Conservation (phyloP, 1,284 basidiomycete species). For the Volvariella volvacea region DNA sequence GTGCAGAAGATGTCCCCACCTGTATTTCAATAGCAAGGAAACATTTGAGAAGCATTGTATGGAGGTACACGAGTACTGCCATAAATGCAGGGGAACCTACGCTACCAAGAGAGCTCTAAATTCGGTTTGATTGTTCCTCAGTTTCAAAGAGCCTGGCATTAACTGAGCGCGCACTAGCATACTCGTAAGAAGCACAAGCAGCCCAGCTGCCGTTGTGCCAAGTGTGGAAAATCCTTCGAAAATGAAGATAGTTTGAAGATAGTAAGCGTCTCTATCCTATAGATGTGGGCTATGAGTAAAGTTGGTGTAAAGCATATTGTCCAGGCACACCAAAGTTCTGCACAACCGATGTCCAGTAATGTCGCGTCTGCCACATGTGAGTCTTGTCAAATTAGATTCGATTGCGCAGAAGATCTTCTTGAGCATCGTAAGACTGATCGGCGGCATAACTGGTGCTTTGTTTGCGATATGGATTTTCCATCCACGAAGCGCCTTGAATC, state of each 20-base stretch:
- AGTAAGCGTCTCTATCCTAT: neutral
- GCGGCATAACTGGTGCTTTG: neutral
- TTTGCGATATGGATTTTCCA: neutral
- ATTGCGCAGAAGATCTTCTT: neutral
- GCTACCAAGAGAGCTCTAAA: too few relatives aligned
- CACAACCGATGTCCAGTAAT: neutral
- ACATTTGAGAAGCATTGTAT: too few relatives aligned
- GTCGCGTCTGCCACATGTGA: neutral
- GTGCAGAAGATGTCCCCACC: too few relatives aligned
- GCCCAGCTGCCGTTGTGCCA: too few relatives aligned
- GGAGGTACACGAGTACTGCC: too few relatives aligned
- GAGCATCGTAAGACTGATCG: neutral
- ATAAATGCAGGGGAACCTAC: too few relatives aligned
- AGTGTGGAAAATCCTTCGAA: neutral
- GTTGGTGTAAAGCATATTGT: constrained; percentile 4
- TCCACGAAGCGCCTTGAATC: constrained; percentile 10
- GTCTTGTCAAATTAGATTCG: neutral
- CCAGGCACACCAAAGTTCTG: neutral
- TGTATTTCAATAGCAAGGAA: too few relatives aligned
- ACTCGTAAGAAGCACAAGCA: too few relatives aligned
- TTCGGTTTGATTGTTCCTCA: too few relatives aligned
- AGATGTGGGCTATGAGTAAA: constrained; percentile 9
- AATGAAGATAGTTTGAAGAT: neutral
- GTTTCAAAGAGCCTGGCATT: too few relatives aligned
- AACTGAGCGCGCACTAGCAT: too few relatives aligned